phyloP scores from a whole-genome alignment of 352 stramenopile genomes.

The Phytophthora palmivora region DNA sequence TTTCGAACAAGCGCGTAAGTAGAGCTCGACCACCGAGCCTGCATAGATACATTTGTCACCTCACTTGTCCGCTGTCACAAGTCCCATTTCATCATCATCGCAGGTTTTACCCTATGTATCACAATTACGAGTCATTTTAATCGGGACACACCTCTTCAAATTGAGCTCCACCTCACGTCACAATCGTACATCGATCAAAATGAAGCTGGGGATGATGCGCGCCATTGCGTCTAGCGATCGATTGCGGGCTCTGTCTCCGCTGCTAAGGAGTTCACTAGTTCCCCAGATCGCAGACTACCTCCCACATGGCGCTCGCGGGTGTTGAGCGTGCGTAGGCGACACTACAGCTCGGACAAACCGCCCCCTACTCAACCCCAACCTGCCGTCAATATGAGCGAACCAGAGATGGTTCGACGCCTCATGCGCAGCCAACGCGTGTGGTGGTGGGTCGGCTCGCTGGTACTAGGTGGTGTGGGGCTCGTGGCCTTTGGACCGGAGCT shows the following conservation, averaged over 20 bases:
- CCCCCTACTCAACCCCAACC: neutral
- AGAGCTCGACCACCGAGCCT: slow-evolving; percentile 19
- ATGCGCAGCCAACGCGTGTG: slow-evolving; percentile 64
- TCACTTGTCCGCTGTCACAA: slow-evolving; percentile 8
- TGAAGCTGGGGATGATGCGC: slow-evolving; percentile 23
- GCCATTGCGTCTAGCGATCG: slow-evolving; percentile 13
- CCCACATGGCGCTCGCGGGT: neutral
- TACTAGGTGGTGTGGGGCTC: slow-evolving; percentile 55
- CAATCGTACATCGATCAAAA: slow-evolving; percentile 8
- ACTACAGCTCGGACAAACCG: slow-evolving; percentile 23
- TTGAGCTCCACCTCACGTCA: slow-evolving; percentile 7
- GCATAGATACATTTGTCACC: slow-evolving; percentile 36
- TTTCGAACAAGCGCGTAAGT: slow-evolving; percentile 23
- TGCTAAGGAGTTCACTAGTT: slow-evolving; percentile 8
- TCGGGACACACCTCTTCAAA: slow-evolving; percentile 6
- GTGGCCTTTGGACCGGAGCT: slow-evolving; percentile 81
- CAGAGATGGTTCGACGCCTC: slow-evolving; percentile 46
- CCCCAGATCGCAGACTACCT: slow-evolving; percentile 7
- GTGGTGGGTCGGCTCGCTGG: slow-evolving; percentile 56
- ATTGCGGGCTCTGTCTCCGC: neutral
- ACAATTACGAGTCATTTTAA: slow-evolving; percentile 2
- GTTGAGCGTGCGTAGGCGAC: slow-evolving; percentile 5
- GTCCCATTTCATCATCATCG: slow-evolving; percentile 6
- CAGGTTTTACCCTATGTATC: neutral
- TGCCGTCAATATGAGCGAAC: slow-evolving; percentile 45